Percentiles rank a stretch among this genome's conserved stretches.
Evolutionary conservation across 2,329 filamentous ascomycete species (phyloP).

Genomic region (Cladophialophora immunda): DNA sequence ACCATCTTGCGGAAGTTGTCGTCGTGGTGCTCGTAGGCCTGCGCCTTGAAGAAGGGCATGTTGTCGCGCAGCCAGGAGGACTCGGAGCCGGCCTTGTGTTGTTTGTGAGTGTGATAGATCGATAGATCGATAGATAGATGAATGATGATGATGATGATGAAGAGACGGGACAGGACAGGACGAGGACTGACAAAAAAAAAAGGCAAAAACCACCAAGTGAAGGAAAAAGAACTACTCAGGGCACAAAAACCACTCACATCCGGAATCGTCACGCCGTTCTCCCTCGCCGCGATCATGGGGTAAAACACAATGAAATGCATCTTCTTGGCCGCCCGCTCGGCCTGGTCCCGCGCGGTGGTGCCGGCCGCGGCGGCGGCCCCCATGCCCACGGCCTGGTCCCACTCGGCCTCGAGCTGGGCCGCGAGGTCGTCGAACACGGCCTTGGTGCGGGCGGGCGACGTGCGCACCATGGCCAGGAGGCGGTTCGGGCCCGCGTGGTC

Average conservation of each 20-base stretch:
- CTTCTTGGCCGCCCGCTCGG: slow-evolving; percentile 29
- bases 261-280: slow-evolving; percentile 38
- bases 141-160: not conserved
- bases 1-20: slow-evolving; percentile 33
- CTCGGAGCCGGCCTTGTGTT: slow-evolving; percentile 35
- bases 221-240: too few species aligned
- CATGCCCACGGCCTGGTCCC: too few species aligned
- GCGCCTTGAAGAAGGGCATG: slow-evolving; percentile 37
- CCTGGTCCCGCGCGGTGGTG: not conserved
- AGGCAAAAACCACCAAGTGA: too few species aligned
- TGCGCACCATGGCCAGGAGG: slow-evolving; percentile 26
- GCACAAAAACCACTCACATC: slow-evolving; percentile 37
- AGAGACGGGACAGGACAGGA: not conserved
- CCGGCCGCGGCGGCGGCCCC: slow-evolving; percentile 32
- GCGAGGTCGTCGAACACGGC: slow-evolving; percentile 38
- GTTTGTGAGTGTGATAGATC: too few species aligned
- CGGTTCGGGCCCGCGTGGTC: slow-evolving; percentile 28
- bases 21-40: slow-evolving; percentile 29
- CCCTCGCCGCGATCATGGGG: slow-evolving; percentile 36
- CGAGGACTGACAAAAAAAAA: not conserved
- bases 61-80: slow-evolving; percentile 35
- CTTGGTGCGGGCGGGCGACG: slow-evolving; percentile 33
- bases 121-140: too few species aligned
- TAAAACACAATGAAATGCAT: slow-evolving; percentile 35
- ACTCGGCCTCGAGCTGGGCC: slow-evolving; percentile 33